Conservation (phyloP, 768 basidiomycete species). For the Epithele typhae region DNA sequence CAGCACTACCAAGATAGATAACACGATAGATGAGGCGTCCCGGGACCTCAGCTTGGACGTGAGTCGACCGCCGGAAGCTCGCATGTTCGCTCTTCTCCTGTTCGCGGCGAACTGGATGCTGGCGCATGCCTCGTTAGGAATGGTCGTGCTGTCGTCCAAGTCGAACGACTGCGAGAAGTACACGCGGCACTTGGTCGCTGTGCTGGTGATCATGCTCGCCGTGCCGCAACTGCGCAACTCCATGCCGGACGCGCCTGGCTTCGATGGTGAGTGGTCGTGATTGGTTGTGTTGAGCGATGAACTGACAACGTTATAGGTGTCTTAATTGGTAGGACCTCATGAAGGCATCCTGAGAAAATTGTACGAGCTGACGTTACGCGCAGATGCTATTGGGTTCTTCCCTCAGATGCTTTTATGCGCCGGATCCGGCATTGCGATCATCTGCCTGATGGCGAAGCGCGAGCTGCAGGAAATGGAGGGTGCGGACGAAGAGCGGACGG, state of each 20-base stretch:
- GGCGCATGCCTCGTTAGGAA: slow-evolving; percentile 46
- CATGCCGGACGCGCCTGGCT: slow-evolving; percentile 55
- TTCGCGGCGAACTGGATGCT: slow-evolving; percentile 51
- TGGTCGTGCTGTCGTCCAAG: slow-evolving; percentile 40
- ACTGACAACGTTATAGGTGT: slow-evolving; percentile 31
- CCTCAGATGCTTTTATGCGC: slow-evolving; percentile 52
- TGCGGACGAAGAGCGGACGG: neutral
- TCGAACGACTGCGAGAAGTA: slow-evolving; percentile 27
- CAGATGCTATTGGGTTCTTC: slow-evolving; percentile 54
- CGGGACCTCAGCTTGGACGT: slow-evolving; percentile 45
- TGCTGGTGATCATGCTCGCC: slow-evolving; percentile 38
- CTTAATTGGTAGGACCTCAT: slow-evolving; percentile 38
- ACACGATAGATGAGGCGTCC: slow-evolving; percentile 26
- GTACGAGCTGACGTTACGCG: neutral
- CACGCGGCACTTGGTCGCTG: slow-evolving; percentile 35
- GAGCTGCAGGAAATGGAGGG: slow-evolving; percentile 27
- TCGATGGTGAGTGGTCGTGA: slow-evolving; percentile 32
- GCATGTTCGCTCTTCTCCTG: slow-evolving; percentile 40
- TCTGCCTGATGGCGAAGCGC: slow-evolving; percentile 38
- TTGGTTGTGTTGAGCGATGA: too few relatives aligned
- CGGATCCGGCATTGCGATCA: slow-evolving; percentile 36
- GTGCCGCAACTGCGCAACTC: slow-evolving; percentile 48
- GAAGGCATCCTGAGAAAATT: neutral
- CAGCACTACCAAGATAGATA: slow-evolving; percentile 27
- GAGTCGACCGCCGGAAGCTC: slow-evolving; percentile 40